Base-by-base conservation (phyloP, 83 land plant species). In the Picea engelmannii region DNA sequence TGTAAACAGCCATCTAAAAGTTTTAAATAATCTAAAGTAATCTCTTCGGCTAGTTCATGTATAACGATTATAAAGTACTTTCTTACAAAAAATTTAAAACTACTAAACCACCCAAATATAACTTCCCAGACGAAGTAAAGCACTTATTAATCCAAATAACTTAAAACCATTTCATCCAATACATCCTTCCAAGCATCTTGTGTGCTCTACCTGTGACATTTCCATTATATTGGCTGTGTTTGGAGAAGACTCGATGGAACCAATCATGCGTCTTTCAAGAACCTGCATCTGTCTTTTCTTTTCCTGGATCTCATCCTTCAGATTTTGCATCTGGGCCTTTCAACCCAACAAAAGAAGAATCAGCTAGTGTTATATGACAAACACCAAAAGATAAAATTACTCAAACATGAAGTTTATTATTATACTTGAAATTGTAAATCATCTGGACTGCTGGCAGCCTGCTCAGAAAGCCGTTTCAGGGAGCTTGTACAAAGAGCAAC, bases 401-500 rank as follows among this genome's bases (percentile, higher is more conserved):
- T 66, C 6, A 73, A 74, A 21, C 65, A 6, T 23, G 76, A 80
- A 38, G 12, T 31, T 24, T 18, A 25, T 4, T 24, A 83, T 69
- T 78, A 80, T 89, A 95, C 99, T 78, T 95, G 90, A 81, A 90
- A 65, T 9, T 91, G 90, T 16, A 83, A 79, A 79, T 95, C 93
- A 78, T 84, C 88, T 12, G 96, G 95, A 68, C 88, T 90, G 74
- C 82, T 85, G 60, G 89, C 83, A 74, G 94, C 93, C 78, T 97
- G 95, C 69, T 95, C 96, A 59, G 91, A 83, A 80, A 92, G 84
- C 2, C 96, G 91, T 80, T 96, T 96, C 80, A 96, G 78, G 70
- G 94, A 83, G 81, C 98, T 95, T 55, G 92, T 83, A 82, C 93
- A 92, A 52, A 96, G 90, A 42, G 99, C 99, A 64, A 95, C 99